These are phyloP conservation scores for Paraphoma sp. DNA, from an alignment of 2,329 filamentous ascomycete species.

Conservation along the genomic window DNA sequence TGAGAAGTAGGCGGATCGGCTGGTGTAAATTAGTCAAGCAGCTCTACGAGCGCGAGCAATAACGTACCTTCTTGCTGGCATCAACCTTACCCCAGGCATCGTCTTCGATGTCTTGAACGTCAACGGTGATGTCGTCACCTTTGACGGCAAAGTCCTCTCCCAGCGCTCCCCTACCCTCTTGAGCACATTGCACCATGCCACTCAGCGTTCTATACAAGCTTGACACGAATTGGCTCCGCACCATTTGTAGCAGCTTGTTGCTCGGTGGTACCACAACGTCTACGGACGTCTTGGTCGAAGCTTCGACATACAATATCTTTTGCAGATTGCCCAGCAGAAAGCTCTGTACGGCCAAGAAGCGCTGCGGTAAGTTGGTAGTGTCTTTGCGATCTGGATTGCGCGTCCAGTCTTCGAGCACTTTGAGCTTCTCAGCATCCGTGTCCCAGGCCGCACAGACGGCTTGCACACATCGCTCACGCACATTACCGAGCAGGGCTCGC, in stretches of 20 bases:
- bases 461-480: constrained; percentile 83
- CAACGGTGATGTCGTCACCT: constrained; percentile 55
- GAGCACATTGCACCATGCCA: constrained; percentile 96
- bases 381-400: constrained; percentile 81
- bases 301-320: constrained; percentile 93
- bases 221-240: constrained; percentile 88
- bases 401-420: constrained; percentile 92
- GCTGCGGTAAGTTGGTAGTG: constrained; percentile 87
- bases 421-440: constrained; percentile 89
- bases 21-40: constrained; percentile 47
- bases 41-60: background rate
- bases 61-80: constrained; percentile 43
- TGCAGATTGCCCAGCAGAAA: constrained; percentile 86
- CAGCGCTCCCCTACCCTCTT: constrained; percentile 71
- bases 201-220: constrained; percentile 93
- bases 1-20: constrained; percentile 93
- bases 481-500: constrained; percentile 74
- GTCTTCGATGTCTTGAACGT: constrained; percentile 32
- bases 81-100: constrained; percentile 42
- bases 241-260: constrained; percentile 86
- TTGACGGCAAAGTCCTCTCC: constrained; percentile 63
- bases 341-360: constrained; percentile 85
- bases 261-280: constrained; percentile 87
- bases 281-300: constrained; percentile 75
- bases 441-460: constrained; percentile 93